Percentiles rank a stretch among this genome's conserved stretches.
phyloP scores from a whole-genome alignment of 495 filamentous ascomycete species.

The Amniculicola lignicola region DNA sequence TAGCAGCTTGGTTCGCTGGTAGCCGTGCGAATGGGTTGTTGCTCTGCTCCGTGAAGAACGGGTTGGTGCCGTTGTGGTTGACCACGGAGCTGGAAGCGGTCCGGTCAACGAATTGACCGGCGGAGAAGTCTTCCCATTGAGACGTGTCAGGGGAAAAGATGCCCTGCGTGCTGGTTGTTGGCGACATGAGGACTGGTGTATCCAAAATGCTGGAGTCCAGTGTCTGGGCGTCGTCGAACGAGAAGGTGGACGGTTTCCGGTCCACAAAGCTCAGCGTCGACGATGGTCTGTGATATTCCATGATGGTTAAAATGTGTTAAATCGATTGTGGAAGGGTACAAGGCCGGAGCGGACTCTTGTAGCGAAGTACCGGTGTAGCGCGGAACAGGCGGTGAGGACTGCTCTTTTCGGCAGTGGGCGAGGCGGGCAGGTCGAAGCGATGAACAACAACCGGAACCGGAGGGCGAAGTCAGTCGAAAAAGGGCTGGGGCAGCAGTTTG shows the following conservation, averaged over 20 bases:
- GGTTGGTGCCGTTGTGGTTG: constrained; percentile 31
- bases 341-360: constrained; percentile 37
- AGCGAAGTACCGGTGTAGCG: constrained; percentile 39
- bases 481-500: neutral
- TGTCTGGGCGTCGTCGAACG: constrained; percentile 38
- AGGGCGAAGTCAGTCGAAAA: neutral
- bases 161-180: constrained; percentile 34
- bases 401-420: constrained; percentile 35
- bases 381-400: constrained; percentile 41
- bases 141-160: constrained; percentile 35
- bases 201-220: constrained; percentile 40
- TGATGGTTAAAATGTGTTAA: no score
- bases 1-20: constrained; percentile 43
- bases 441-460: constrained; percentile 6
- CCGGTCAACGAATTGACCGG: constrained; percentile 36
- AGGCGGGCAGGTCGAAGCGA: constrained; percentile 20
- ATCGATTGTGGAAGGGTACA: constrained; percentile 11
- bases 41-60: constrained; percentile 42
- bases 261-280: constrained; percentile 32
- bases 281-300: constrained; percentile 37
- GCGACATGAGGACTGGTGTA: constrained; percentile 40
- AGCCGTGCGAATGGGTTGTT: constrained; percentile 51
- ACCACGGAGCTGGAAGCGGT: constrained; percentile 25
- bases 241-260: constrained; percentile 34
- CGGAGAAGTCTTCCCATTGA: constrained; percentile 38